These are phyloP conservation scores for Stagonosporopsis vannaccii DNA, from an alignment of 2,329 filamentous ascomycete genomes.

Conservation along the genomic window DNA sequence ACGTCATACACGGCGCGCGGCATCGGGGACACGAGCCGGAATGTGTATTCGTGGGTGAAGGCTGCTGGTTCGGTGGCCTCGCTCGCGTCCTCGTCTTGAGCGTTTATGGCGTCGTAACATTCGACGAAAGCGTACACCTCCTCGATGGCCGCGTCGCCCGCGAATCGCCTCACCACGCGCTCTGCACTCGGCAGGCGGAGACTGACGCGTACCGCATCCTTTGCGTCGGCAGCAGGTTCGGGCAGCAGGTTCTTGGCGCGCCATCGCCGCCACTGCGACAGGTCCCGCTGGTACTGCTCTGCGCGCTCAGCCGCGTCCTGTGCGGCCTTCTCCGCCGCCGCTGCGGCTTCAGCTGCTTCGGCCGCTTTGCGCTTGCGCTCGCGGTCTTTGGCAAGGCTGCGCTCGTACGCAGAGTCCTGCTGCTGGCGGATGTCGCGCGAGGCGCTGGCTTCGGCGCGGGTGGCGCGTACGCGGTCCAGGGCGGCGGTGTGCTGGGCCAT, in stretches of 20 bases:
- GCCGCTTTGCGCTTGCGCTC: conserved; percentile 79
- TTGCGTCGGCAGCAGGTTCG: conserved; percentile 71
- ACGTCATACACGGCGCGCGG: conserved; percentile 82
- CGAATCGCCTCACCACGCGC: conserved; percentile 79
- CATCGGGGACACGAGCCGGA: conserved; percentile 84
- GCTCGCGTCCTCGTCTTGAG: background rate
- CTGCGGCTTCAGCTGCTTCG: conserved; percentile 73
- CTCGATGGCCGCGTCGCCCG: conserved; percentile 73
- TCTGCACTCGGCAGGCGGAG: conserved; percentile 70
- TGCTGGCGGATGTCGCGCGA: conserved; percentile 82
- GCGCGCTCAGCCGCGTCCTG: conserved; percentile 69
- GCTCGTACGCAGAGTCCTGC: conserved; percentile 93
- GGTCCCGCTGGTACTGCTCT: conserved; percentile 62
- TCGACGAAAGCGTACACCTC: conserved; percentile 97
- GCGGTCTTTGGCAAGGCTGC: conserved; percentile 84
- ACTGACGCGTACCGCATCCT: conserved; percentile 75
- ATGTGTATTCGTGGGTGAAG: conserved; percentile 84
- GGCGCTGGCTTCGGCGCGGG: conserved; percentile 80
- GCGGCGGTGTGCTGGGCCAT: conserved; percentile 80
- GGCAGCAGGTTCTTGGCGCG: conserved; percentile 70
- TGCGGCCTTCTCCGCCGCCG: conserved; percentile 70
- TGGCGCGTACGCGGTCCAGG: conserved; percentile 75
- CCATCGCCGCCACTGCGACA: conserved; percentile 81
- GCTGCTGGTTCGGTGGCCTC: conserved; percentile 63
- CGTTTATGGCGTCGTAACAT: conserved; percentile 64